A percentile compares a stretch with the other conserved stretches of the same genome.
Evolutionary conservation across 2,329 filamentous ascomycete species (phyloP).

Genomic region (Microascus cirrosus): DNA sequence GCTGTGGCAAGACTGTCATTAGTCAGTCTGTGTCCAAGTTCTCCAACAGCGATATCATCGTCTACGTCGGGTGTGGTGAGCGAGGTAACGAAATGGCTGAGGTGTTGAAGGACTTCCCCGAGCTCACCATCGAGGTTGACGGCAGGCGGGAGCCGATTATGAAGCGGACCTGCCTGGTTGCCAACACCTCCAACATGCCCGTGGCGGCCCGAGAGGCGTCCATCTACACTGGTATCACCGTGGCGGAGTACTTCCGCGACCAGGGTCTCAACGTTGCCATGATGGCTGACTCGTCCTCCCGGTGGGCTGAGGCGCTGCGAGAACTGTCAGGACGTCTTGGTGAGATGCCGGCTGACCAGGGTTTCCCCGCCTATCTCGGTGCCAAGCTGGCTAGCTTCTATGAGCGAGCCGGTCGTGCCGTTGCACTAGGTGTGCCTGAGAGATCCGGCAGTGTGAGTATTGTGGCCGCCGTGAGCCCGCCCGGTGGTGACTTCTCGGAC

Average conservation of each 20-base stretch:
- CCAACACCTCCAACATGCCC: conserved; percentile 99
- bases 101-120: conserved; percentile 98
- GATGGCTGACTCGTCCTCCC: conserved; percentile 98
- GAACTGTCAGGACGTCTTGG: conserved; percentile 96
- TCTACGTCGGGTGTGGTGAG: conserved; percentile 89
- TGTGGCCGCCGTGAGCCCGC: conserved; percentile 92
- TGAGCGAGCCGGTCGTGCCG: conserved; percentile 87
- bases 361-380: conserved; percentile 95
- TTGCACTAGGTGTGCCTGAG: conserved; percentile 77
- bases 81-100: conserved; percentile 99
- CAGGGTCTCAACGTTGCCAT: conserved; percentile 96
- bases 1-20: conserved; percentile 98
- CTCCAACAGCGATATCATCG: conserved; percentile 97
- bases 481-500: conserved; percentile 98
- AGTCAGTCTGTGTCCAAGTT: conserved; percentile 98
- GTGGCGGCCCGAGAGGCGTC: conserved; percentile 96
- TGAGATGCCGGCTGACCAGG: conserved; percentile 99
- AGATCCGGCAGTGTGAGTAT: conserved; percentile 91
- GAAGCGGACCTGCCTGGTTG: conserved; percentile 98
- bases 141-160: conserved; percentile 97
- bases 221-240: conserved; percentile 93
- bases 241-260: conserved; percentile 94
- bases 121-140: conserved; percentile 89
- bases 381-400: conserved; percentile 98
- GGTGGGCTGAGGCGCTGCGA: conserved; percentile 97